Base-by-base conservation (phyloP, 2,329 filamentous ascomycete genomes). In the Tolypocladium cylindrosporum region DNA sequence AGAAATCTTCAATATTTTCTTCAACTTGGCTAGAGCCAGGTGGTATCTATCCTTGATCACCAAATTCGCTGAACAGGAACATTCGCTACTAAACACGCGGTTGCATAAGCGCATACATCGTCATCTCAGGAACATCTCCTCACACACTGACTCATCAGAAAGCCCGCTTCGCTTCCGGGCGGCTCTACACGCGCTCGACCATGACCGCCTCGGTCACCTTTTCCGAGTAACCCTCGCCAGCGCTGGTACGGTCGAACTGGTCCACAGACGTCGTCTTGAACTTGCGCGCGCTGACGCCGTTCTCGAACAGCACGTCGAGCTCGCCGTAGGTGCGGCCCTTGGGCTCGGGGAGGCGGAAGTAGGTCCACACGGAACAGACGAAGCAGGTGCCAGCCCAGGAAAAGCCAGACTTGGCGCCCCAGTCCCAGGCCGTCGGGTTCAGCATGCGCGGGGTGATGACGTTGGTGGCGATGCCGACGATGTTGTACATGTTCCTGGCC, bases 241-340 rank as follows among this genome's bases (percentile, higher is more conserved):
- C 50, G 10, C 60, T 57, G 21, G 61, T 55, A 34, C 59, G 55
- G 57, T 68, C 68, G 6, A 72, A 7, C 2, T 63, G 55, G 56
- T 67, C 68, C 37, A 74, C 62, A n/a, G 64, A 54, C 0, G 71
- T 69, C 6, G 61, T 63, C 58, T 65, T 66, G 56, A 77, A 79
- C 59, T 75, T 74, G 60, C 76, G 69, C 1, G 78, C 75, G 27
- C 72, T 66, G 11, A 77, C 66, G 11, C 66, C 63, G 31, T 71
- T 67, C 61, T 81, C 77, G 63, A 85, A 85, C 59, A 85, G 67
- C 13, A 78, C 68, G 55, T 84, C 81, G 2, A 85, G 72, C 68
- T 85, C 82, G 42, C 76, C 79, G 55, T 80, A 78, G 0, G 79
- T 80, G 42, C 79, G 74, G 8, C 75, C 79, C 58, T 75, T 77